Conservation (phyloP, 331 rosid species). For the Quercus tomentella region DNA sequence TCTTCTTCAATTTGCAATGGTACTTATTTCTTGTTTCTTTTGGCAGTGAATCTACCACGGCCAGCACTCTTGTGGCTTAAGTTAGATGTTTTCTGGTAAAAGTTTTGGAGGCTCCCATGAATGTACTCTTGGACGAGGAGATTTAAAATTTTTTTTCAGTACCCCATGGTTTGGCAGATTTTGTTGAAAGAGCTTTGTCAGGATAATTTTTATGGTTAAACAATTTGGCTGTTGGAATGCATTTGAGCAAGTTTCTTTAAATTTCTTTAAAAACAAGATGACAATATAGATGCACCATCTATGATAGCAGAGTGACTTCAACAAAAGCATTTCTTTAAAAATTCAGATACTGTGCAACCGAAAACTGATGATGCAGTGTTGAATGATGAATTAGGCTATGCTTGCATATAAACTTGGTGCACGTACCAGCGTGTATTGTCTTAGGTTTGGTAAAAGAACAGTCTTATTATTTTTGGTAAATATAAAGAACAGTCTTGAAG, state of each 20-base stretch:
- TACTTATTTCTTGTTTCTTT: constrained; percentile 6
- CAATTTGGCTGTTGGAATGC: background rate
- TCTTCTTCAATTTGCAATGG: background rate
- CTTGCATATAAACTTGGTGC: too few species aligned
- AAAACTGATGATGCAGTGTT: too few species aligned
- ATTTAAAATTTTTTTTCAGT: constrained; percentile 3
- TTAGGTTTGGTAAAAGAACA: too few species aligned
- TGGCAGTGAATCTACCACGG: constrained; percentile 77
- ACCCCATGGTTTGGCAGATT: constrained; percentile 5
- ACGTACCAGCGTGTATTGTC: too few species aligned
- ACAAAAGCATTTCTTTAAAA: too few species aligned
- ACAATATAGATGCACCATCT: too few species aligned
- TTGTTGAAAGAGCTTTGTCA: background rate
- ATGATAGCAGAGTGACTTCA: too few species aligned
- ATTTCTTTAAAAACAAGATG: too few species aligned
- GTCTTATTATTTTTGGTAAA: too few species aligned
- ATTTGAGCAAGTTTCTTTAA: background rate
- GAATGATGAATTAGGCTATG: too few species aligned
- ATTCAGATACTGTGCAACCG: too few species aligned
- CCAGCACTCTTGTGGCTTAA: constrained; percentile 73
- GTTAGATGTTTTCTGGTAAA: constrained; percentile 5
- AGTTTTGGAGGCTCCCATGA: constrained; percentile 15
- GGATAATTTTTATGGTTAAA: background rate
- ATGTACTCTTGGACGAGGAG: constrained; percentile 20
- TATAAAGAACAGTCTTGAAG: too few species aligned